Percentiles rank a stretch among this genome's conserved stretches.
Evolutionary conservation across 202 grass and related monocot species (phyloP).

Genomic region (Panicum hallii): DNA sequence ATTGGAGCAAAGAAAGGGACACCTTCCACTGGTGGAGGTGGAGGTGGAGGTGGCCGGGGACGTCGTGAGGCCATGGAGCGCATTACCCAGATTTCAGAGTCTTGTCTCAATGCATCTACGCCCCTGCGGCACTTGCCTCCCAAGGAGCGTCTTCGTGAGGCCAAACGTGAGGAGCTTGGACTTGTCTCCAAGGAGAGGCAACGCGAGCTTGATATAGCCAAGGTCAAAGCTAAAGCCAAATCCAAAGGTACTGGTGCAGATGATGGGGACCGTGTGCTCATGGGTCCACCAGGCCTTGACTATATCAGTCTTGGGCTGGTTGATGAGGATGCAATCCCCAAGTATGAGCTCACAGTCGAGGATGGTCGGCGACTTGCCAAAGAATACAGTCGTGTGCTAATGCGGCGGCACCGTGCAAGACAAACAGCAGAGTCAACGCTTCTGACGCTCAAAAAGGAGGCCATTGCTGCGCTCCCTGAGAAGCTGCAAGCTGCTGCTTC

Average conservation of each 20-base stretch:
- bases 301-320: slow-evolving; percentile 70
- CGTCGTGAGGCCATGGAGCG: slow-evolving; percentile 63
- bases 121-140: slow-evolving; percentile 61
- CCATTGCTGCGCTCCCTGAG: slow-evolving; percentile 73
- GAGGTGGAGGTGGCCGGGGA: slow-evolving; percentile 31
- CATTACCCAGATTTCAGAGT: slow-evolving; percentile 65
- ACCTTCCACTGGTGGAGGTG: slow-evolving; percentile 34
- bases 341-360: slow-evolving; percentile 84
- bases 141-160: slow-evolving; percentile 66
- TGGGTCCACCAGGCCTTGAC: slow-evolving; percentile 75
- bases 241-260: slow-evolving; percentile 42
- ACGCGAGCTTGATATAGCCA: slow-evolving; percentile 73
- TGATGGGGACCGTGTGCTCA: slow-evolving; percentile 50
- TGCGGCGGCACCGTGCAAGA: slow-evolving; percentile 75
- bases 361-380: slow-evolving; percentile 77
- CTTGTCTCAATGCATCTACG: slow-evolving; percentile 74
- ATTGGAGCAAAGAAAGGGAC: slow-evolving; percentile 55
- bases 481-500: slow-evolving; percentile 74
- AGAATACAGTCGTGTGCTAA: slow-evolving; percentile 80
- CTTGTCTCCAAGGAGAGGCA: slow-evolving; percentile 81
- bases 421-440: slow-evolving; percentile 73
- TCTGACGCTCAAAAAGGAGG: slow-evolving; percentile 79
- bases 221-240: slow-evolving; percentile 66
- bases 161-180: slow-evolving; percentile 83
- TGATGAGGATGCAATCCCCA: slow-evolving; percentile 81